Conservation (phyloP, 2,329 filamentous ascomycete genomes). For the Diaporthe sp. region DNA sequence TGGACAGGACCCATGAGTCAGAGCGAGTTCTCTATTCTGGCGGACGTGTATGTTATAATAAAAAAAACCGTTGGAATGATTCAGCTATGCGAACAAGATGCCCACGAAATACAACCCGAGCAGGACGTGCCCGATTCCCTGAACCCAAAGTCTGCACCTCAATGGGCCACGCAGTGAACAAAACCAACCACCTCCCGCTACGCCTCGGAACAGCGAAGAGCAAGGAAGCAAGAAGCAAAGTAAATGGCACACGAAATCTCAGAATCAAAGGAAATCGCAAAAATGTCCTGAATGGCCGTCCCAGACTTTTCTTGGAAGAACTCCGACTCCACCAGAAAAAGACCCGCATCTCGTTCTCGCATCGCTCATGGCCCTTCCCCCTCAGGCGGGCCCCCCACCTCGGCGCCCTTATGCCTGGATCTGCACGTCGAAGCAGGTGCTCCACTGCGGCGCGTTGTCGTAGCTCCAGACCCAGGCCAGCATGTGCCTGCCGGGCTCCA, state of each 20-base stretch:
- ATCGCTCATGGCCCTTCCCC: slow-evolving; percentile 19
- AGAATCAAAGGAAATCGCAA: slow-evolving; percentile 17
- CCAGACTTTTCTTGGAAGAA: slow-evolving; percentile 2
- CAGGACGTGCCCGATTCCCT: slow-evolving; percentile 27
- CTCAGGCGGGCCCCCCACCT: background rate
- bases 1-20: background rate
- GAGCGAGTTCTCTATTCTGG: slow-evolving; percentile 1
- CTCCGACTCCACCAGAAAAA: slow-evolving; percentile 28
- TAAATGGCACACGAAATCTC: slow-evolving; percentile 24
- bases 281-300: slow-evolving; percentile 15
- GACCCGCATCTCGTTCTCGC: slow-evolving; percentile 12
- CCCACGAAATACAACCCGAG: slow-evolving; percentile 22
- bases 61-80: slow-evolving; percentile 10
- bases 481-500: slow-evolving; percentile 31
- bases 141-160: slow-evolving; percentile 17
- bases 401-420: slow-evolving; percentile 16
- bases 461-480: slow-evolving; percentile 30
- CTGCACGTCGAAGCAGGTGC: slow-evolving; percentile 25
- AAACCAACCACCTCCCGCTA: slow-evolving; percentile 16
- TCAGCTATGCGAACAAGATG: slow-evolving; percentile 30
- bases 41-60: background rate
- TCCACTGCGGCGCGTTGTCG: slow-evolving; percentile 21
- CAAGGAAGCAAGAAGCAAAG: slow-evolving; percentile 24
- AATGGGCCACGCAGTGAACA: slow-evolving; percentile 17
- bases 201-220: background rate